These are phyloP conservation scores for Aspergillus sp. DNA, from an alignment of 2,329 filamentous ascomycete genomes.

Conservation along the genomic window DNA sequence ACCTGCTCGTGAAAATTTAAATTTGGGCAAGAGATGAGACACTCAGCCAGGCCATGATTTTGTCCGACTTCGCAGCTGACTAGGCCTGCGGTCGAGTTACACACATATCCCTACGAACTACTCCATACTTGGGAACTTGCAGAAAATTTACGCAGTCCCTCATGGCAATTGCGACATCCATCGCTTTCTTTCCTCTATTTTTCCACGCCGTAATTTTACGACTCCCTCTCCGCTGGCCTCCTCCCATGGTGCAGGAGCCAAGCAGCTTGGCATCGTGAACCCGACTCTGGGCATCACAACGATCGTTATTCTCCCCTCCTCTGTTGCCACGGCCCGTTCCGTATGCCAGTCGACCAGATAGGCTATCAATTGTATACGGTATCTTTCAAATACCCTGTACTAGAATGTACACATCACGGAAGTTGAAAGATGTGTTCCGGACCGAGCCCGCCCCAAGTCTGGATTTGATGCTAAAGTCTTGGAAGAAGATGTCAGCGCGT, in stretches of 20 bases:
- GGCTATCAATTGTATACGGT: background rate
- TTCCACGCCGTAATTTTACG: background rate
- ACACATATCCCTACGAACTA: background rate
- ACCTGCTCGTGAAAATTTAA: background rate
- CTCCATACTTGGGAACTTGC: background rate
- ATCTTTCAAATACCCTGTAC: background rate
- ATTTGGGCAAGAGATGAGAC: background rate
- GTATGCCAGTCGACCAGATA: background rate
- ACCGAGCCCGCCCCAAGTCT: background rate
- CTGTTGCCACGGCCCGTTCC: background rate
- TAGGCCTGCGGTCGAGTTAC: background rate
- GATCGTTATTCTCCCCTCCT: background rate
- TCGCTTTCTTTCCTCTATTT: no score
- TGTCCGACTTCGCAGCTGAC: background rate
- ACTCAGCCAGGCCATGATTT: background rate
- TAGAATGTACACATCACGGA: background rate
- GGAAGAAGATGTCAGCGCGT: background rate
- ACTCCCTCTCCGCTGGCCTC: background rate
- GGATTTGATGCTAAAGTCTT: background rate
- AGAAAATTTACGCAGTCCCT: background rate
- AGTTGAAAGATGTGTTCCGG: background rate
- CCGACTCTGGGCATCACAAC: conserved; percentile 1
- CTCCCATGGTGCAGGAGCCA: conserved; percentile 1
- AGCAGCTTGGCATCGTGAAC: conserved; percentile 1
- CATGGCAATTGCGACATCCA: background rate